Conservation (phyloP, 345 rosid species). For the Linum tenue region DNA sequence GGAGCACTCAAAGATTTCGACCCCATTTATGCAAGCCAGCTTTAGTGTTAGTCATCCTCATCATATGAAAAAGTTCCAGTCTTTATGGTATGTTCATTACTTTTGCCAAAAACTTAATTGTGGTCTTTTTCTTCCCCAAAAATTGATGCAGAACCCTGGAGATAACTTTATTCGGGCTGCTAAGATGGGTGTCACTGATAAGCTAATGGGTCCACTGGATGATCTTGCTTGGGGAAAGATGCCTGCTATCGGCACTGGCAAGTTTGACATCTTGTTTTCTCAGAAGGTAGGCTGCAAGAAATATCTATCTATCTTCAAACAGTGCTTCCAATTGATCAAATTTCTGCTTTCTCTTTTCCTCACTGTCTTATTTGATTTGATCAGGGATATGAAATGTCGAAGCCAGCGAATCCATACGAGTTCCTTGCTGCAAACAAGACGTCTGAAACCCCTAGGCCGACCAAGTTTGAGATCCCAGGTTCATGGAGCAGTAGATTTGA, state of each 20-base stretch:
- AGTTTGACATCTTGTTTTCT: conserved; percentile 58
- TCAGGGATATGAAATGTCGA: conserved; percentile 40
- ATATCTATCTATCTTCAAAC: conserved; percentile 7
- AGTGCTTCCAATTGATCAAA: neutral
- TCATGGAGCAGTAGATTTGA: conserved; percentile 24
- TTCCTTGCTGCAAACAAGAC: conserved; percentile 34
- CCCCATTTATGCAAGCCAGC: conserved; percentile 87
- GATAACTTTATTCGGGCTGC: conserved; percentile 73
- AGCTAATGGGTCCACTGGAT: conserved; percentile 73
- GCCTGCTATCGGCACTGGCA: conserved; percentile 66
- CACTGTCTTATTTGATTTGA: conserved; percentile 2
- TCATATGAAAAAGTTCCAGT: conserved; percentile 12
- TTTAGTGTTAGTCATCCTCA: conserved; percentile 63
- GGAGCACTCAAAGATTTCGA: conserved; percentile 42
- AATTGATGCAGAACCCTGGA: conserved; percentile 65
- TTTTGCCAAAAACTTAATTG: neutral
- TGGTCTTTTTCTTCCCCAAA: conserved; percentile 8
- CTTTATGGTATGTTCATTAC: conserved; percentile 5
- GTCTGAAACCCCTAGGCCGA: conserved; percentile 18
- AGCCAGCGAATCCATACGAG: conserved; percentile 46
- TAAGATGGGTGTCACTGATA: conserved; percentile 51
- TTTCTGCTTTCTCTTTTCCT: neutral
- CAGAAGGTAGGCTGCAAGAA: conserved; percentile 36
- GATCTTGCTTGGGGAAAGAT: conserved; percentile 80
- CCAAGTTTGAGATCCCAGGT: conserved; percentile 20